Base-by-base conservation (phyloP, 768 basidiomycete genomes). In the Termitomyces heimii region DNA sequence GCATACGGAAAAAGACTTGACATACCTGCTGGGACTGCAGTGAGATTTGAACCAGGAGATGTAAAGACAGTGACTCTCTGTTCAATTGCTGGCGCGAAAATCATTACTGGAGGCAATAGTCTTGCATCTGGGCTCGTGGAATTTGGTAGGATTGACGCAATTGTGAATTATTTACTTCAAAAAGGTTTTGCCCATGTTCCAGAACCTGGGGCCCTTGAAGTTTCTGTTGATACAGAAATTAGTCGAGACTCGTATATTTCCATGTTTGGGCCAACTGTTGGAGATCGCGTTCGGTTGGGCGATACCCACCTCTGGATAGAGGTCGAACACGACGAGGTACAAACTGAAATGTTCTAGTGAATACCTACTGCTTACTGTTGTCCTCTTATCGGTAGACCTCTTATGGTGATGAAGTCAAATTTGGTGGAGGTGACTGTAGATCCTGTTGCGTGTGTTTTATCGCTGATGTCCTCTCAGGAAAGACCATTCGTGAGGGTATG, bases 391-490 rank as follows among this genome's bases (percentile, higher is more conserved):
- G n/a, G 5, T 57, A 92, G 85, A 90, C 95, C 5, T 75, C 84
- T 4, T 96, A 97, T 67, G 97, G 96, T 1, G 96, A 98, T 57
- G 96, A 98, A 72, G 89, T 92, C 73, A 98, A 98, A 73, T 99
- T 99, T 65, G 97, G 97, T 8, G 96, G 94, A 66, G 96, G 93
- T 85, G 65, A 60, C 73, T 58, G 42, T 47, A 22, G 26, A 40
- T 53, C 5, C 0, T 18, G 14, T 43, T 44, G 31, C 31, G 39
- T 20, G 4, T 37, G 9, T 20, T 2, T 46, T 47, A 18, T 46
- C 2, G 4, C 26, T 57, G 5, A 65, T 40, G 45, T 22, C 52
- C 24, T 44, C 47, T 49, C 60, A 92, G 92, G 94, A 18, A 98
- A 98, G 73, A 82, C 88, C 1, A 90, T 98, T 52, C 87, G 96